Conservation (phyloP, 345 rosid species). For the Aquilaria yunnanensis region DNA sequence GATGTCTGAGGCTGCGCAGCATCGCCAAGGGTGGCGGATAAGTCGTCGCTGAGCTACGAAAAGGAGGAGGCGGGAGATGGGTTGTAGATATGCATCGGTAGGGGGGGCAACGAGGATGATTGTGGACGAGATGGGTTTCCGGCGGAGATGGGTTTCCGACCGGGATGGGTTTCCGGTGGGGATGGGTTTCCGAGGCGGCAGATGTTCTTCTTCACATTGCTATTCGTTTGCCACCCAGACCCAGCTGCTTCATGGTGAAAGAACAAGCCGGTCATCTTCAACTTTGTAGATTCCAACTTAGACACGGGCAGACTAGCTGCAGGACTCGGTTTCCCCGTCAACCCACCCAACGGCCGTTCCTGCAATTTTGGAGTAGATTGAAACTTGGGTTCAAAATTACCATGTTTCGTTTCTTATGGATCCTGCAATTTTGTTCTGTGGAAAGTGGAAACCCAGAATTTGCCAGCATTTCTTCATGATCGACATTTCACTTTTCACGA, state of each 20-base stretch:
- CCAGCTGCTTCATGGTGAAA: slow-evolving; percentile 29
- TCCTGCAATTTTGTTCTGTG: not conserved
- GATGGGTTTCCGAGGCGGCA: too few species aligned
- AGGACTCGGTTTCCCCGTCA: slow-evolving; percentile 70
- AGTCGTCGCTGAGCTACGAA: too few species aligned
- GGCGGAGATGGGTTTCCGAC: too few species aligned
- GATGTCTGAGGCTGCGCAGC: too few species aligned
- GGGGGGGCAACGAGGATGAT: too few species aligned
- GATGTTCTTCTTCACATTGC: not conserved
- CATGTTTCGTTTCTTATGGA: not conserved
- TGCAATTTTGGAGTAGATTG: slow-evolving; percentile 3
- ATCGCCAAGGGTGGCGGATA: too few species aligned
- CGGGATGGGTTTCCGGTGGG: too few species aligned
- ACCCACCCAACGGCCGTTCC: slow-evolving; percentile 59
- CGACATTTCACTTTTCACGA: too few species aligned
- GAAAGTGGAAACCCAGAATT: not conserved
- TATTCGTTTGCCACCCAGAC: slow-evolving; percentile 3
- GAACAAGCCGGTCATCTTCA: slow-evolving; percentile 58
- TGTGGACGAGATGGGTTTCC: too few species aligned
- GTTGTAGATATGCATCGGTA: too few species aligned
- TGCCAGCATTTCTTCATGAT: not conserved
- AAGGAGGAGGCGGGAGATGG: too few species aligned
- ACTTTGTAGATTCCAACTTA: slow-evolving; percentile 87
- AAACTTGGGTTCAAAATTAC: not conserved
- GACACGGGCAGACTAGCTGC: slow-evolving; percentile 85